Conservation (phyloP, 2,329 filamentous ascomycete genomes). For the Trichophyton schoenleinii region DNA sequence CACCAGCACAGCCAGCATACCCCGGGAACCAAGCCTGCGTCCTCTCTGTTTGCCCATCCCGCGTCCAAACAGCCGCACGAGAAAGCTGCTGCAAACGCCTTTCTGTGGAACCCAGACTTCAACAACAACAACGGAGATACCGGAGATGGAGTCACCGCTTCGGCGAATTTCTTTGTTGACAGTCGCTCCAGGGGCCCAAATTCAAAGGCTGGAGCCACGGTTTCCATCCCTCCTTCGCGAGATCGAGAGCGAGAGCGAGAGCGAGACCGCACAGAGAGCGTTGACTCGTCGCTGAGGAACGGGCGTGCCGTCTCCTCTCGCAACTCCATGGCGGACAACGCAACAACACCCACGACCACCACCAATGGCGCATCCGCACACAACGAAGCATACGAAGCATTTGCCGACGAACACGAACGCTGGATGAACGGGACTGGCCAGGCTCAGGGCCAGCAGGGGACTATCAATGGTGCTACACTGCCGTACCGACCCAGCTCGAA, state of each 20-base stretch:
- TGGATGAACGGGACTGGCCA: not conserved
- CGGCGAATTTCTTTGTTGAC: constrained; percentile 29
- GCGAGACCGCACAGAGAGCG: constrained; percentile 2
- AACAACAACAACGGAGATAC: constrained; percentile 27
- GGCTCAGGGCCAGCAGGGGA: not conserved
- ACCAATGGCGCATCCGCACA: too few species aligned
- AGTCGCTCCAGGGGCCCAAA: constrained; percentile 37
- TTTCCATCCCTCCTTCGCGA: not conserved
- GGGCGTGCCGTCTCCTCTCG: not conserved
- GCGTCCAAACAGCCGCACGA: constrained; percentile 32
- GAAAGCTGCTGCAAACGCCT: constrained; percentile 33
- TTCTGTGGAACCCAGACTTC: constrained; percentile 34
- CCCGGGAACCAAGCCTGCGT: constrained; percentile 13
- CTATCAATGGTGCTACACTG: not conserved
- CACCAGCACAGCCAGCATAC: constrained; percentile 25
- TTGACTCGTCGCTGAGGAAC: constrained; percentile 12
- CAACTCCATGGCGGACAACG: not conserved
- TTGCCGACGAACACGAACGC: not conserved
- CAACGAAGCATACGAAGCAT: not conserved
- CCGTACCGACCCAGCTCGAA: not conserved
- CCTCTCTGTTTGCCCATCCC: constrained; percentile 27
- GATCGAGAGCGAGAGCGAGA: too few species aligned
- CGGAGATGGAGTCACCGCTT: constrained; percentile 25
- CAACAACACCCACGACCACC: not conserved
- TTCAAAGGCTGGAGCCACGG: constrained; percentile 31